phyloP scores from a whole-genome alignment of 768 basidiomycete genomes.

The Trametes sanguinea region DNA sequence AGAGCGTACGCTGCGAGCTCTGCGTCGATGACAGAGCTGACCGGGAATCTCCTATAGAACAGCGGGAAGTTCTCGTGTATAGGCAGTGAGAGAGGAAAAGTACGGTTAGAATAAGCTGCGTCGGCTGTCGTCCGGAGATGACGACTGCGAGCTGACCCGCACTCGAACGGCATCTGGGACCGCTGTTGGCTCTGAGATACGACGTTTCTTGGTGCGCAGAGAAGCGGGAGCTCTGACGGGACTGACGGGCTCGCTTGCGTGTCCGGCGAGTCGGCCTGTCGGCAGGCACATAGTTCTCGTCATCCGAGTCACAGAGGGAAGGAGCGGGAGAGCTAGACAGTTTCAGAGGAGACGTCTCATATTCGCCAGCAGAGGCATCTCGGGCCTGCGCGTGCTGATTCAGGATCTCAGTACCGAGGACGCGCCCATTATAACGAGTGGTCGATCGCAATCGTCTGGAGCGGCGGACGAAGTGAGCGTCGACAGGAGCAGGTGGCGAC shows the following conservation, averaged over 20 bases:
- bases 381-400: neutral
- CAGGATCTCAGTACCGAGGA: conserved; percentile 8
- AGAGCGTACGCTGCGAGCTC: conserved; percentile 42
- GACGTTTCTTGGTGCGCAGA: neutral
- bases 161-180: neutral
- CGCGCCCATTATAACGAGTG: neutral
- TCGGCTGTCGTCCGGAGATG: neutral
- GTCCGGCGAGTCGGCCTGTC: neutral
- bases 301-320: conserved; percentile 6
- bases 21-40: conserved; percentile 54
- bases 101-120: conserved; percentile 43
- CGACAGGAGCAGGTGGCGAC: neutral
- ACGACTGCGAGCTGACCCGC: neutral
- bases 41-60: conserved; percentile 72
- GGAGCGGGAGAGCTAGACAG: conserved; percentile 5
- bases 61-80: conserved; percentile 54
- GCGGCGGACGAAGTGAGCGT: neutral
- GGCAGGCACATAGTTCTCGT: conserved; percentile 17
- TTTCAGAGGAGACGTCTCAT: neutral
- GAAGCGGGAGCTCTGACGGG: neutral
- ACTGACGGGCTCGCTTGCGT: conserved; percentile 3
- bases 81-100: conserved; percentile 51
- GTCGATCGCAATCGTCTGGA: neutral
- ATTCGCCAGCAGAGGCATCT: neutral
- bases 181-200: neutral